Evolutionary conservation across 2,329 filamentous ascomycete species (phyloP), one percentile per base, ranked within the genome.

Genomic region (Amauroascus niger): DNA sequence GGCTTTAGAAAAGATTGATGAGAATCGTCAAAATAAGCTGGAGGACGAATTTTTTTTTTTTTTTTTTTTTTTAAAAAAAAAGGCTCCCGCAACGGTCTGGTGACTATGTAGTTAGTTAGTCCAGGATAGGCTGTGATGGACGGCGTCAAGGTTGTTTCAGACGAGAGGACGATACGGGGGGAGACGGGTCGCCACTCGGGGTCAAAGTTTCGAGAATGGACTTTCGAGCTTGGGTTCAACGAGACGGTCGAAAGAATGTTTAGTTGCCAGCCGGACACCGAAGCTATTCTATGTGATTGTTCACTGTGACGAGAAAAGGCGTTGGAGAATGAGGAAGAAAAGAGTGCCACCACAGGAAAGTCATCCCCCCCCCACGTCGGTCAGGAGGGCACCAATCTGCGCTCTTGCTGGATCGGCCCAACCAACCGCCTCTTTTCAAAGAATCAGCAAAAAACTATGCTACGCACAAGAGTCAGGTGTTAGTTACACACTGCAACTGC

Each of bases 61-160:
- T n/a, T n/a, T n/a, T n/a, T n/a, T n/a, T n/a, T n/a, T n/a, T n/a
- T n/a, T n/a, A n/a, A n/a, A n/a, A n/a, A n/a, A n/a, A n/a, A n/a
- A n/a, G n/a, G n/a, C n/a, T n/a, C n/a, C n/a, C n/a, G n/a, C n/a
- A n/a, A n/a, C n/a, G n/a, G n/a, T n/a, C n/a, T n/a, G n/a, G n/a
- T n/a, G n/a, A n/a, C n/a, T n/a, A n/a, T n/a, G n/a, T n/a, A n/a
- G n/a, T n/a, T n/a, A n/a, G n/a, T n/a, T n/a, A n/a, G n/a, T n/a
- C n/a, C 33, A 14, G 13, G 33, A 35, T 6, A n/a, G n/a, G 44
- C 33, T 33, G 30, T 8, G 16, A 35, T 16, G 32, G 26, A 16
- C 9, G 24, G 46, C 22, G 20, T 39, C 32, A 9, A 49, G n/a
- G 46, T 30, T 49, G 46, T 49, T 49, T 49, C 46, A 49, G 46